A percentile compares a stretch with the other conserved stretches of the same genome.
Conservation (phyloP, 805 yeast genomes). For the Saccharomycopsis schoenii region DNA sequence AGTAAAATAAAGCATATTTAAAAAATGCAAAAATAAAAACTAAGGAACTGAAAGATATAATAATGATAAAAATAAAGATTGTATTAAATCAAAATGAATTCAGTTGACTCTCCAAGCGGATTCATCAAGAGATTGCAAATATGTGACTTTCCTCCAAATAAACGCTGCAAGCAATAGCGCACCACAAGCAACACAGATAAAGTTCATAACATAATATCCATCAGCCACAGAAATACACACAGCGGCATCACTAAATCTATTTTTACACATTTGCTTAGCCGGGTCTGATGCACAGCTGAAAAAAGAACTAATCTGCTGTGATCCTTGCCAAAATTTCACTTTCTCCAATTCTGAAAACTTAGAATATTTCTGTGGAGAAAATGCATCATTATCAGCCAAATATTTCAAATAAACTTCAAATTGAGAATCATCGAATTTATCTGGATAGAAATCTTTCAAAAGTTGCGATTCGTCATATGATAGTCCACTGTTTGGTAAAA, state of each 20-base stretch:
- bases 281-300: constrained; percentile 28
- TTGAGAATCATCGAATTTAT: background rate
- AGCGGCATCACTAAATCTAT: constrained; percentile 37
- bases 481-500: background rate
- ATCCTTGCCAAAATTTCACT: constrained; percentile 14
- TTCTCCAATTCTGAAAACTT: constrained; percentile 21
- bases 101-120: constrained; percentile 62
- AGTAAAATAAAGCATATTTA: no score
- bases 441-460: constrained; percentile 1
- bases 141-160: constrained; percentile 51
- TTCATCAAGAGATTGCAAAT: constrained; percentile 63
- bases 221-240: constrained; percentile 45
- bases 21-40: no score
- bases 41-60: no score
- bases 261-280: constrained; percentile 40
- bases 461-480: background rate
- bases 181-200: constrained; percentile 63
- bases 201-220: constrained; percentile 77
- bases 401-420: constrained; percentile 1
- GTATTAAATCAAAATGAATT: background rate
- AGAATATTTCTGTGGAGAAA: constrained; percentile 1
- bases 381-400: background rate
- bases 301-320: constrained; percentile 17
- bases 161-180: constrained; percentile 50
- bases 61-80: no score